Evolutionary conservation across 2,329 filamentous ascomycete species (phyloP), one percentile per base, ranked within the genome.

Genomic region (Colletotrichum simmondsii): DNA sequence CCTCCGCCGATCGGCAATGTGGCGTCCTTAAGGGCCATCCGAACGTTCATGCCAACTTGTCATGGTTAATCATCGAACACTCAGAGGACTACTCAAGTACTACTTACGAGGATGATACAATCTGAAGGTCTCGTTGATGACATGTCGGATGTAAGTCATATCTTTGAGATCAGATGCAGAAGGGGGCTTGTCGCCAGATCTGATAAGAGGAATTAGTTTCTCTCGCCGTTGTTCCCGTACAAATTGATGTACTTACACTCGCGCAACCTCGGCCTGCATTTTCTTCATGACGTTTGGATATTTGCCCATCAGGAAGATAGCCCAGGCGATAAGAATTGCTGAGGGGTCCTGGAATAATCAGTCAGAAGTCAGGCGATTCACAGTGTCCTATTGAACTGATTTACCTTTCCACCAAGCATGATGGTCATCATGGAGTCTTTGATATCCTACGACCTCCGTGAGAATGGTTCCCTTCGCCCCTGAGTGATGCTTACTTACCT

Each of bases 341-440:
- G 52, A 54, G 52, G 52, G 52, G 12, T 54, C 52, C 52, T 54
- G n/a, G 10, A 24, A 22, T 14, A 16, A 2, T 24, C 4, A 28
- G 52, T 16, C 24, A 24, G 52, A 54, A 54, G 2, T 10, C n/a
- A 11, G 5, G 12, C 11, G 11, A 1, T 26, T 14, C 24, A 26
- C 52, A 54, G 1, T 26, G 52, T 54, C 5, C 24, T 4, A 24
- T 24, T 24, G 24, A 12, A 5, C 2, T n/a, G 19, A 28, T 11
- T 1, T 54, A 54, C 52, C 52, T 54, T 54, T 54, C 52, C 52
- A 11, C 52, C 52, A 14, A 54, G 52, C 52, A 54, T 54, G 52
- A 54, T 54, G n/a, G 52, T 54, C 52, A 54, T 54, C 52, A 54
- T 54, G 52, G 52, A 54, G 52, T 54, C 52, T 54, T 54, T 54